Evolutionary conservation across 208 protist genomes (phyloP).

Genomic region (Histomonas meleagridis): DNA sequence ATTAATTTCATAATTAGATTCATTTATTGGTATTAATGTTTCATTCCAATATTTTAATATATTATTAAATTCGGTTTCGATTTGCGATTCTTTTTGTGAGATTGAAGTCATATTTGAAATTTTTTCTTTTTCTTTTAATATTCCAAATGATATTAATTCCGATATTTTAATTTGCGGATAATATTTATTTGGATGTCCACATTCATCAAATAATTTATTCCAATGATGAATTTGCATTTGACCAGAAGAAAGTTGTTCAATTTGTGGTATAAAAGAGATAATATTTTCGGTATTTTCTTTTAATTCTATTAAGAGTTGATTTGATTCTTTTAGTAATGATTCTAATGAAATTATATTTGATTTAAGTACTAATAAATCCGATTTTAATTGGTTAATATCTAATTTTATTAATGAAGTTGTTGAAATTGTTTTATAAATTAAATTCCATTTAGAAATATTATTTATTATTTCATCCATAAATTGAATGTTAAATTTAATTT

Average conservation of each 20-base stretch:
- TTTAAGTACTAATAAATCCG: not conserved
- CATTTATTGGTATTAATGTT: not conserved
- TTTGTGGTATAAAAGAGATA: not conserved
- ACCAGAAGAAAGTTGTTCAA: not conserved
- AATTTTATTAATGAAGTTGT: not conserved
- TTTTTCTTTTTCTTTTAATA: not conserved
- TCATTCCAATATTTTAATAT: not conserved
- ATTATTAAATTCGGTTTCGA: not conserved
- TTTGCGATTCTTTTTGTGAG: not conserved
- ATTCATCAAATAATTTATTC: not conserved
- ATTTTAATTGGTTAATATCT: not conserved
- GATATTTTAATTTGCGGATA: slow-evolving; percentile 12
- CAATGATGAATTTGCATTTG: slow-evolving; percentile 19
- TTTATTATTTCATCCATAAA: not conserved
- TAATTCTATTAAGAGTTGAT: not conserved
- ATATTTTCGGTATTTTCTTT: not conserved
- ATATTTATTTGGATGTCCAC: not conserved
- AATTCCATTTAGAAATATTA: not conserved
- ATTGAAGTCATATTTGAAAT: not conserved
- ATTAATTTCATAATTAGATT: not conserved
- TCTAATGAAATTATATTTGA: not conserved
- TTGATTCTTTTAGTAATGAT: not conserved
- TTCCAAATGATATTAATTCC: slow-evolving; percentile 13
- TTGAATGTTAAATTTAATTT: not conserved
- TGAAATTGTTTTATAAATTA: not conserved